Conservation (phyloP, 2,329 filamentous ascomycete species). For the Xylariaceae sp. region DNA sequence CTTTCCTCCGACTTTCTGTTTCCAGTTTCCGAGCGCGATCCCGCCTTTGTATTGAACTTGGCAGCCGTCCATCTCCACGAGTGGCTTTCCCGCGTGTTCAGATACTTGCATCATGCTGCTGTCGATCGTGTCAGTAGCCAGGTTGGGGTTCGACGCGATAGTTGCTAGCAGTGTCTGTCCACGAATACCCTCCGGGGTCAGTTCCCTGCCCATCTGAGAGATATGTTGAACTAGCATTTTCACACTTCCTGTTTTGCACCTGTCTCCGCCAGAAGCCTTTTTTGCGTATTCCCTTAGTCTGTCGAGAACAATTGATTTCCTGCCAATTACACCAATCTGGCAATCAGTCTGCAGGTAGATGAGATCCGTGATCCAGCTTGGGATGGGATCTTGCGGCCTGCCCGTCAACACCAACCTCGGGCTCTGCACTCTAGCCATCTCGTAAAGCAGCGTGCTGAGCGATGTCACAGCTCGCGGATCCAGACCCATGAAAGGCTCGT, state of each 20-base stretch:
- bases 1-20: conserved; percentile 48
- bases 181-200: conserved; percentile 36
- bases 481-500: conserved; percentile 95
- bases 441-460: conserved; percentile 66
- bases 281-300: conserved; percentile 45
- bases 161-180: no score
- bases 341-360: conserved; percentile 66
- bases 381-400: conserved; percentile 80
- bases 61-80: conserved; percentile 86
- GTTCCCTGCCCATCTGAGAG: conserved; percentile 44
- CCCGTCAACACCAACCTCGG: conserved; percentile 75
- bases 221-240: conserved; percentile 44
- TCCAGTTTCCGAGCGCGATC: conserved; percentile 77
- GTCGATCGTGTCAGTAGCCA: no score
- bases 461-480: conserved; percentile 76
- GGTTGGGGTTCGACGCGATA: no score
- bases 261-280: conserved; percentile 40
- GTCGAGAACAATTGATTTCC: conserved; percentile 58
- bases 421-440: conserved; percentile 59
- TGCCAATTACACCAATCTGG: conserved; percentile 61
- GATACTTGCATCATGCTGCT: neutral
- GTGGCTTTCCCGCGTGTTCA: conserved; percentile 52
- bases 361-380: conserved; percentile 86
- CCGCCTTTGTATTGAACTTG: conserved; percentile 76
- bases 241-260: conserved; percentile 40